These are phyloP conservation scores for Cordyceps fumosorosea DNA, from an alignment of 2,329 filamentous ascomycete species.

Conservation along the genomic window DNA sequence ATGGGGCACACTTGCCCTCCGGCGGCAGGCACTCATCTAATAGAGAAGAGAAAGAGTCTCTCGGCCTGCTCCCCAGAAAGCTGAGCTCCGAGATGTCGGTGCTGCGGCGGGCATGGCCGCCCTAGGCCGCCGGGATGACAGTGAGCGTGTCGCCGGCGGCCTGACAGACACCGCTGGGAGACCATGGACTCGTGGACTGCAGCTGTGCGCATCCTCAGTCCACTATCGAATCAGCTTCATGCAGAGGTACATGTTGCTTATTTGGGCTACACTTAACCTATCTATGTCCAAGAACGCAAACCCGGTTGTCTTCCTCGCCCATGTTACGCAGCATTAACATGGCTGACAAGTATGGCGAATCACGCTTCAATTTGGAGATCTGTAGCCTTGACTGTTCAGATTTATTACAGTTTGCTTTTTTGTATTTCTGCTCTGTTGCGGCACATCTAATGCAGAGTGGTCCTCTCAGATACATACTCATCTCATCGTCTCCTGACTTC, in stretches of 20 bases:
- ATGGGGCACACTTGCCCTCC: no score
- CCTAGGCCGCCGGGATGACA: no score
- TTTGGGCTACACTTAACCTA: no score
- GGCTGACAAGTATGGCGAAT: not conserved
- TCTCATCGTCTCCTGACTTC: not conserved
- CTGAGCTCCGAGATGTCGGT: not conserved
- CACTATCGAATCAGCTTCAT: not conserved
- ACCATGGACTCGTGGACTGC: not conserved
- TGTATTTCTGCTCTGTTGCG: slow-evolving; percentile 1
- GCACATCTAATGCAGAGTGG: not conserved
- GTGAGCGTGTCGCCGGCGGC: no score
- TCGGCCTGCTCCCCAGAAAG: not conserved
- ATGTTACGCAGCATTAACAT: not conserved
- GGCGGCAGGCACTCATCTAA: no score
- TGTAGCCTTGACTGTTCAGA: not conserved
- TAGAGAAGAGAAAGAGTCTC: no score
- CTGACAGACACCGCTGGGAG: not conserved
- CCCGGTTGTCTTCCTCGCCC: no score
- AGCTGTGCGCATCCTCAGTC: not conserved
- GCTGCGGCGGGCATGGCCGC: not conserved
- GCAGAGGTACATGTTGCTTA: no score
- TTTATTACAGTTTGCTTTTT: not conserved
- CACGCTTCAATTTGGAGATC: not conserved
- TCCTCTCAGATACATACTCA: not conserved
- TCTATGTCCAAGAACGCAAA: not conserved